phyloP scores from a whole-genome alignment of 2,329 filamentous ascomycete species.

The Chaetomium strumarium region DNA sequence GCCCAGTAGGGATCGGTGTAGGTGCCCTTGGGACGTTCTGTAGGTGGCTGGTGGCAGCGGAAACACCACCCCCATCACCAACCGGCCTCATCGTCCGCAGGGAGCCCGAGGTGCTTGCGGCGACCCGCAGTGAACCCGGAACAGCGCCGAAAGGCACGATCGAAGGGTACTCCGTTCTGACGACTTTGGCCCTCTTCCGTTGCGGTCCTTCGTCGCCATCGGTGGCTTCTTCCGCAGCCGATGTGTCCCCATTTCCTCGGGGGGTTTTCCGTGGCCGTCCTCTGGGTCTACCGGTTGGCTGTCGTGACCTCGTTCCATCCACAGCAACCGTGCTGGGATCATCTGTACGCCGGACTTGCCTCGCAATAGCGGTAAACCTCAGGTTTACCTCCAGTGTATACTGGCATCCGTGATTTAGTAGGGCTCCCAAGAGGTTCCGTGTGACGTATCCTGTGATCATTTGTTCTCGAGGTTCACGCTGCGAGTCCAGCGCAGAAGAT shows the following conservation, averaged over 20 bases:
- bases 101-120: slow-evolving; percentile 83
- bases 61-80: slow-evolving; percentile 40
- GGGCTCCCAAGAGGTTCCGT: slow-evolving; percentile 73
- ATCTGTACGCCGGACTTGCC: slow-evolving; percentile 35
- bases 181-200: slow-evolving; percentile 76
- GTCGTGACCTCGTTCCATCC: slow-evolving; percentile 40
- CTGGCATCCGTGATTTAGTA: slow-evolving; percentile 76
- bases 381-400: slow-evolving; percentile 93
- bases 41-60: slow-evolving; percentile 46
- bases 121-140: slow-evolving; percentile 77
- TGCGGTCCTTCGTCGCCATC: slow-evolving; percentile 52
- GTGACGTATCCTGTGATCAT: slow-evolving; percentile 85
- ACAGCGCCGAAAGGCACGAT: slow-evolving; percentile 64
- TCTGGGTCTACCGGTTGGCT: slow-evolving; percentile 49
- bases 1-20: slow-evolving; percentile 61
- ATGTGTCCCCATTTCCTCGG: slow-evolving; percentile 58
- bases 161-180: slow-evolving; percentile 52
- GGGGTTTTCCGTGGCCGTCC: slow-evolving; percentile 52
- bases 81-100: slow-evolving; percentile 78
- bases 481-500: slow-evolving; percentile 66
- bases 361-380: slow-evolving; percentile 72
- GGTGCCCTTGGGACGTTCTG: slow-evolving; percentile 72
- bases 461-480: slow-evolving; percentile 50
- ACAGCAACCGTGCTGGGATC: slow-evolving; percentile 23
- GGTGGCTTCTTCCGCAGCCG: slow-evolving; percentile 63